Evolutionary conservation across 23 red algal species (phyloP), one percentile per base, ranked within the genome.

Genomic region (Gracilariopsis chorda): DNA sequence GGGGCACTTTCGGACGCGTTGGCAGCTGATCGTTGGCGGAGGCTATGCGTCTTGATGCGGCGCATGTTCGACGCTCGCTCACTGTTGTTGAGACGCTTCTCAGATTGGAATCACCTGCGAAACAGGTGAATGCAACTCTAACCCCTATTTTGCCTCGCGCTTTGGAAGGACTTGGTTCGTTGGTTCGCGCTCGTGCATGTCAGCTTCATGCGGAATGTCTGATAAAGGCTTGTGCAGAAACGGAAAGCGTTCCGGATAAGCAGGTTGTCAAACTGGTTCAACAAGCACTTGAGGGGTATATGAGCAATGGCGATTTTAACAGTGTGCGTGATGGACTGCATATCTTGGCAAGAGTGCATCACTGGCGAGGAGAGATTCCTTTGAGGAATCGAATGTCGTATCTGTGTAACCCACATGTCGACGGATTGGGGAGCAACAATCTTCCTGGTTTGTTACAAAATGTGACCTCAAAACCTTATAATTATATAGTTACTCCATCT

Each of bases 191-290:
- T 39, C 28, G 40, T 14, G 74, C 88, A 41, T 56, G 55, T 20
- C 35, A 32, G 1, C 53, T 91, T 43, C 76, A 82, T 45, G 88
- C 88, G 33, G 75, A 91, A 25, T 91, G 88, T n/a, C 13, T 80
- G 52, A 48, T 48, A 57, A 80, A 53, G 52, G 34, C 12, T 4
- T 46, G 2, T 48, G 23, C 37, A 8, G 76, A 80, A 36, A 24
- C 11, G 39, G 24, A 48, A 2, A 34, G 23, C 34, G 48, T 57
- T 3, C 48, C 48, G 24, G 48, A 57, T 58, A 48, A 80, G 48
- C 43, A 82, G 23, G 74, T 82, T 33, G 59, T 91, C 16, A 27
- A 21, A 21, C 43, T 73, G 42, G 44, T 82, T 32, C 41, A 41
- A 42, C 49, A 70, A 30, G 72, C 88, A 17, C 43, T 61, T 20